Conservation (phyloP, 2,329 filamentous ascomycete species). For the Aschersonia sp. region DNA sequence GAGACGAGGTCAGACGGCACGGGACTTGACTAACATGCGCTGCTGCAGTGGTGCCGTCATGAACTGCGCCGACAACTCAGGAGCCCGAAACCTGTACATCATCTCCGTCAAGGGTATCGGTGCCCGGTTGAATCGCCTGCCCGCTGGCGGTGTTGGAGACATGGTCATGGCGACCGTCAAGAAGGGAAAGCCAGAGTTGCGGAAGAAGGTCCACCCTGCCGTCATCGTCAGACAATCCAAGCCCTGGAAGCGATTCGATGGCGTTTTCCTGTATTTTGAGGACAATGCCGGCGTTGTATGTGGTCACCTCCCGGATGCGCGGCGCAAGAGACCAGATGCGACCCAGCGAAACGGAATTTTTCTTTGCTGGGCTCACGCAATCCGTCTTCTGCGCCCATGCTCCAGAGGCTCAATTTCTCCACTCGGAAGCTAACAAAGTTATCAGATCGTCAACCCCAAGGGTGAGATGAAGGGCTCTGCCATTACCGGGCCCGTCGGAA, state of each 20-base stretch:
- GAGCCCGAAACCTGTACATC: constrained; percentile 98
- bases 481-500: constrained; percentile 97
- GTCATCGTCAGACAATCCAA: constrained; percentile 98
- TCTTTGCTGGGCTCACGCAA: too few species aligned
- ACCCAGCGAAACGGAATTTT: too few species aligned
- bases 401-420: not conserved
- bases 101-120: constrained; percentile 98
- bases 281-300: constrained; percentile 98
- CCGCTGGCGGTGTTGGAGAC: constrained; percentile 94
- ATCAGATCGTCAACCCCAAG: constrained; percentile 98
- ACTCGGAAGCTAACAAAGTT: not conserved
- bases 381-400: not conserved
- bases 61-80: constrained; percentile 99
- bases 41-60: constrained; percentile 83
- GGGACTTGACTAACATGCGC: not conserved
- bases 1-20: not conserved
- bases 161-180: constrained; percentile 99
- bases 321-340: too few species aligned
- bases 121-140: constrained; percentile 93
- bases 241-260: constrained; percentile 97
- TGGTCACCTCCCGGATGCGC: constrained; percentile 20
- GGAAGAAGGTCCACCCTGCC: constrained; percentile 99
- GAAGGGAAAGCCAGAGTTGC: constrained; percentile 99
- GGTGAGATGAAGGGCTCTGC: constrained; percentile 99
- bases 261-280: constrained; percentile 99